These are phyloP conservation scores for Chytriomyces sp. DNA, from an alignment of 192 early-diverging fungal species.

Conservation along the genomic window DNA sequence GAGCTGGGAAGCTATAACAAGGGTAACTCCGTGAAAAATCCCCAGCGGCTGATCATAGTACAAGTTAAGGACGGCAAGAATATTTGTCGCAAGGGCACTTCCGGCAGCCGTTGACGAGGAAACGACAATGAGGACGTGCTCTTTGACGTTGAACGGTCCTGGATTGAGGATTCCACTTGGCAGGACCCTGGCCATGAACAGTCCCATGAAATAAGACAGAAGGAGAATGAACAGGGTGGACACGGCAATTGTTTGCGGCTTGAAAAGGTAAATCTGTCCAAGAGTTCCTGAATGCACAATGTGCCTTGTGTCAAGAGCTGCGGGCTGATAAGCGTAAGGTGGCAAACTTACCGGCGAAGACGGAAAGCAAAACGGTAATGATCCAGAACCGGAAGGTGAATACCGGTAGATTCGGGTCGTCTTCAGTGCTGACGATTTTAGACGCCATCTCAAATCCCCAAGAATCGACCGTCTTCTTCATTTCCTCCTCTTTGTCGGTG, in stretches of 20 bases:
- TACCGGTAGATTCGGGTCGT: slow-evolving; percentile 54
- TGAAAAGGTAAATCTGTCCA: slow-evolving; percentile 19
- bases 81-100: slow-evolving; percentile 1
- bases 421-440: slow-evolving; percentile 22
- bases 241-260: slow-evolving; percentile 12
- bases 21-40: slow-evolving; percentile 59
- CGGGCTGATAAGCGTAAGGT: slow-evolving; percentile 7
- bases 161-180: slow-evolving; percentile 54
- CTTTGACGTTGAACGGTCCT: slow-evolving; percentile 81
- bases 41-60: slow-evolving; percentile 46
- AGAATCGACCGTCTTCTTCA: not conserved
- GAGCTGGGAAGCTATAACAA: slow-evolving; percentile 14
- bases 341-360: slow-evolving; percentile 19
- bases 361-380: slow-evolving; percentile 43
- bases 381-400: slow-evolving; percentile 56
- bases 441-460: not conserved
- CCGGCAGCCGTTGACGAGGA: slow-evolving; percentile 6
- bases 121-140: slow-evolving; percentile 74
- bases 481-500: not conserved
- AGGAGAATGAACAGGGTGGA: slow-evolving; percentile 2
- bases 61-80: slow-evolving; percentile 12
- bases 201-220: slow-evolving; percentile 10
- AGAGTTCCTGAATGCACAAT: slow-evolving; percentile 1
- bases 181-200: not conserved
- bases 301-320: not conserved